Conservation (phyloP, 306 rosid species). For the Prunus mume region DNA sequence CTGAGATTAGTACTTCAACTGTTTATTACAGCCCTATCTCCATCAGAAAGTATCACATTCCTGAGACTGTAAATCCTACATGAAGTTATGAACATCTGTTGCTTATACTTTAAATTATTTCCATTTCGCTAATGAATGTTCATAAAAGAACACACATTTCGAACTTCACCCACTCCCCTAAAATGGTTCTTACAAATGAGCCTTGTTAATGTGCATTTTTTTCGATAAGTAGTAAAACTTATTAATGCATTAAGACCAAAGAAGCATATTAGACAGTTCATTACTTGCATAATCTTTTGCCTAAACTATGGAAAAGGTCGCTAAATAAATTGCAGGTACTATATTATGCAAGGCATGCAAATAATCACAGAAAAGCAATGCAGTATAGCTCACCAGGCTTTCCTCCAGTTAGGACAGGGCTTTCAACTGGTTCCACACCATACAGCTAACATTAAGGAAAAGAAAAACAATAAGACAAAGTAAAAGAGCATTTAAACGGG, state of each 20-base stretch:
- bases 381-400: constrained; percentile 61
- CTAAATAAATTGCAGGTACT: background rate
- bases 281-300: background rate
- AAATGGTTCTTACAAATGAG: no score
- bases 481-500: background rate
- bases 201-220: no score
- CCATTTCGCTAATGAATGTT: no score
- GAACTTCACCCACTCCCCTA: no score
- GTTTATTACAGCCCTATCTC: constrained; percentile 1
- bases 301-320: background rate
- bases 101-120: no score
- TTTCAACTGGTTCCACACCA: constrained; percentile 82
- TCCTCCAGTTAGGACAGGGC: constrained; percentile 81
- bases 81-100: background rate
- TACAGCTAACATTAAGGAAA: constrained; percentile 40
- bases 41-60: background rate
- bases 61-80: background rate
- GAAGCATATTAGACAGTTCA: no score
- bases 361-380: background rate
- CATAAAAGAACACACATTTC: no score
- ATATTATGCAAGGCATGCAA: background rate
- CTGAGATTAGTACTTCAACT: background rate
- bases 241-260: no score
- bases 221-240: no score
- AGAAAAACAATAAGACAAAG: constrained; percentile 5